Evolutionary conservation across 768 basidiomycete genomes (phyloP).

Genomic region (Terana coerulea): DNA sequence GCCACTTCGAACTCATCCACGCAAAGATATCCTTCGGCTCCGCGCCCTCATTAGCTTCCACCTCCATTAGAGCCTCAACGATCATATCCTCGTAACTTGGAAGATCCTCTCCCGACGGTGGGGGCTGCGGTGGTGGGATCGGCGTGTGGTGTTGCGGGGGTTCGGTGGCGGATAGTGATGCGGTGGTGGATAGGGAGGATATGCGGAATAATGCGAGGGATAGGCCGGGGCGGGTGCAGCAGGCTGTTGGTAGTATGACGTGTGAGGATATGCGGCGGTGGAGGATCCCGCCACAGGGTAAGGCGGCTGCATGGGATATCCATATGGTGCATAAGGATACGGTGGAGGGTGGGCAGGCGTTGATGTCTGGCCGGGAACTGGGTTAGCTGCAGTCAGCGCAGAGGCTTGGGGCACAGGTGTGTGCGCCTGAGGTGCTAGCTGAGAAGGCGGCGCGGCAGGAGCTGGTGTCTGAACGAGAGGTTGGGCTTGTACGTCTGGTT

Average conservation of each 20-base stretch:
- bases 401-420: constrained; percentile 12
- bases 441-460: neutral
- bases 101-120: constrained; percentile 44
- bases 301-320: constrained; percentile 31
- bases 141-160: constrained; percentile 20
- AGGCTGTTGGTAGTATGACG: constrained; percentile 58
- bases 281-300: constrained; percentile 1
- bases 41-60: constrained; percentile 67
- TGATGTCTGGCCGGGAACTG: neutral
- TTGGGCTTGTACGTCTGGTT: too few species aligned
- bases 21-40: constrained; percentile 80
- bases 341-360: constrained; percentile 13
- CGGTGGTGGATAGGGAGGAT: constrained; percentile 28
- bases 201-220: constrained; percentile 34
- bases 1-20: constrained; percentile 82
- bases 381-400: neutral
- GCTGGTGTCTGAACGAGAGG: too few species aligned
- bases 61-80: constrained; percentile 68
- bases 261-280: constrained; percentile 55
- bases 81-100: constrained; percentile 94
- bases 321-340: constrained; percentile 56
- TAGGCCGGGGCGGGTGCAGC: constrained; percentile 27
- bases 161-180: constrained; percentile 27
- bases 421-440: neutral
- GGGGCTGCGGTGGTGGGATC: constrained; percentile 28